Base-by-base conservation (phyloP, 2,329 filamentous ascomycete species). In the Hypomyces perniciosus region DNA sequence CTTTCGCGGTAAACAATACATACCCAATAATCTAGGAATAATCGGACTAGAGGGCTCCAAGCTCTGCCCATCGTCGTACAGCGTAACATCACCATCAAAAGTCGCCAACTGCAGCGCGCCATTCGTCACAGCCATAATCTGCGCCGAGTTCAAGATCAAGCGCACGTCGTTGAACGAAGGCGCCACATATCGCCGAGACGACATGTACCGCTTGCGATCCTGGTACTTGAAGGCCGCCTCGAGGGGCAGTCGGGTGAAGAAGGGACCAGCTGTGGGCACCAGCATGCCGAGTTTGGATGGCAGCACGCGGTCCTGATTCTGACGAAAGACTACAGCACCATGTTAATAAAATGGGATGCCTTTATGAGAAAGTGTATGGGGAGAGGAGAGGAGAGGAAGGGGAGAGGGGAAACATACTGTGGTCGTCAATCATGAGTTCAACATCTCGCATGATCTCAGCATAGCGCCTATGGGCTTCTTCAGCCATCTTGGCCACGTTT, bases 121-220 rank as follows among this genome's bases (percentile, higher is more conserved):
- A 27, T 81, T 82, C 12, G 90, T 86, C n/a, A 97, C 81, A 37
- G 89, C 90, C 84, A 96, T 90, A 54, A 92, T 78, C 70, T 99
- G 93, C 13, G 93, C 91, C 37, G 93, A 93, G 71, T 99, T 99
- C 59, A 99, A 81, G 46, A 95, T 86, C 27, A 96, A 77, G 2
- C 93, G 84, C 53, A 99, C 84, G 65, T 99, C 93, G 71, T 99
- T 99, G 78, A 99, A 99, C 1, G 89, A 95, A 0, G 93, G 93
- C 1, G 92, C 88, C 2, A 99, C 93, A 65, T 96, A 97, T 54
- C 93, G 85, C 27, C 93, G 80, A 2, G 86, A 90, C 29, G 90
- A 95, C 62, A 99, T 99, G 68, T 85, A 87, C 6, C 93, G 84
- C 57, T 85, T 85, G 52, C 78, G 72, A 67, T 99, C 93, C 69